Conservation (phyloP, 2,329 filamentous ascomycete species). For the Aureobasidium sp. region DNA sequence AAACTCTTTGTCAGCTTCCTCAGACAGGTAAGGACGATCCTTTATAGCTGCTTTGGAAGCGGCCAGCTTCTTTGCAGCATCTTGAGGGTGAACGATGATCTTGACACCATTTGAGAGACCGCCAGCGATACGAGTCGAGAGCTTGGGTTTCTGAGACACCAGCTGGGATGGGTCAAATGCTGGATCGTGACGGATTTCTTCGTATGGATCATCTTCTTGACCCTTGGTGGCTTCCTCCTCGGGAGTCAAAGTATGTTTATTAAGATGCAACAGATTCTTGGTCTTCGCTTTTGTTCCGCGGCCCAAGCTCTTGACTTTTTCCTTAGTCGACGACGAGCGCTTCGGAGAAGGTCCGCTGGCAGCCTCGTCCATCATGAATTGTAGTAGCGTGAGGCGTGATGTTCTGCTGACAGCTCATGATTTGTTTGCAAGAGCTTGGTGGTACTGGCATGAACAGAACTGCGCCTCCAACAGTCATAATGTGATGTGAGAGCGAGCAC, state of each 20-base stretch:
- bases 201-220: conserved; percentile 11
- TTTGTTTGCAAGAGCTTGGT: not conserved
- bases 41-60: conserved; percentile 28
- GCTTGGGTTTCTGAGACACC: conserved; percentile 19
- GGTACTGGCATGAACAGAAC: not conserved
- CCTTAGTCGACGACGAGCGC: not conserved
- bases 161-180: conserved; percentile 30
- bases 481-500: not conserved
- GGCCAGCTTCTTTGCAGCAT: conserved; percentile 26
- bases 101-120: conserved; percentile 19
- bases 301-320: conserved; percentile 15
- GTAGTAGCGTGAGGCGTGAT: not conserved
- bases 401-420: not conserved
- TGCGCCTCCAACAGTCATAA: not conserved
- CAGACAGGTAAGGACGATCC: conserved; percentile 30
- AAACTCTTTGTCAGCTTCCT: conserved; percentile 28
- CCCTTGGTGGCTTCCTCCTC: conserved; percentile 9
- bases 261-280: conserved; percentile 15
- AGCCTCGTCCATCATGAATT: not conserved
- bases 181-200: conserved; percentile 22
- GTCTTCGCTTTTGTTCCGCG: conserved; percentile 17
- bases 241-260: not conserved
- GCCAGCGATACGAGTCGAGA: conserved; percentile 18
- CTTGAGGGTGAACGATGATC: conserved; percentile 27
- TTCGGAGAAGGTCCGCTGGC: not conserved